phyloP scores from a whole-genome alignment of 768 basidiomycete genomes.

The Pisolithus orientalis region DNA sequence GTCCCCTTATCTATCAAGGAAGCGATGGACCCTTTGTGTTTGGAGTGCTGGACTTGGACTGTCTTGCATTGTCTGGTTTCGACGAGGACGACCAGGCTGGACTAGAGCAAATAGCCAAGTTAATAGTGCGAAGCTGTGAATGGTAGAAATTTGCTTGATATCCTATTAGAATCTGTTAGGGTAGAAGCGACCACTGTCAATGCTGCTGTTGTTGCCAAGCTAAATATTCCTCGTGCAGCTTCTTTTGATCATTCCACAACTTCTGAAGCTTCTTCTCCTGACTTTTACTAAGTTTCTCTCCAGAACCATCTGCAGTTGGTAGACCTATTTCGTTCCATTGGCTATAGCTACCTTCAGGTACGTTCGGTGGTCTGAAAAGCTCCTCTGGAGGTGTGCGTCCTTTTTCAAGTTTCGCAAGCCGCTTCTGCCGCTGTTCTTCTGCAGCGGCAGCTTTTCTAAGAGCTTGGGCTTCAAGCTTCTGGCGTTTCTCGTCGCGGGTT shows the following conservation, averaged over 20 bases:
- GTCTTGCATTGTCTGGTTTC: slow-evolving; percentile 65
- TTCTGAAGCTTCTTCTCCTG: slow-evolving; percentile 73
- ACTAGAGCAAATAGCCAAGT: slow-evolving; percentile 61
- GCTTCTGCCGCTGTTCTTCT: slow-evolving; percentile 61
- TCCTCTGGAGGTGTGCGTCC: slow-evolving; percentile 68
- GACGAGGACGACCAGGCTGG: slow-evolving; percentile 73
- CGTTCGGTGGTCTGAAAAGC: slow-evolving; percentile 81
- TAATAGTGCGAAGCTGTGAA: slow-evolving; percentile 58
- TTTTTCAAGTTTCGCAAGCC: slow-evolving; percentile 76
- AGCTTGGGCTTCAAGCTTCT: slow-evolving; percentile 64
- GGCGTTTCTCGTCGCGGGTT: slow-evolving; percentile 85
- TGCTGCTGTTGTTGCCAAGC: slow-evolving; percentile 33
- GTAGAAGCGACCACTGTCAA: neutral
- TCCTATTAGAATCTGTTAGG: neutral
- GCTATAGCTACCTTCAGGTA: slow-evolving; percentile 63
- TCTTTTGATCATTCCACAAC: slow-evolving; percentile 65
- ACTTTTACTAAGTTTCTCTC: slow-evolving; percentile 81
- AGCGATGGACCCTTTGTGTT: slow-evolving; percentile 30
- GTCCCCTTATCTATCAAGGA: slow-evolving; percentile 53
- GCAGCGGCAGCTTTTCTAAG: slow-evolving; percentile 70
- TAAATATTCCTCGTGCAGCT: slow-evolving; percentile 74
- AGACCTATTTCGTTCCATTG: slow-evolving; percentile 84
- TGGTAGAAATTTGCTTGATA: slow-evolving; percentile 41
- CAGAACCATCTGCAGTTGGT: slow-evolving; percentile 79
- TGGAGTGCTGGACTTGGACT: slow-evolving; percentile 84